Evolutionary conservation across 805 yeast genomes (phyloP).

Genomic region (Saturnispora sanitii): DNA sequence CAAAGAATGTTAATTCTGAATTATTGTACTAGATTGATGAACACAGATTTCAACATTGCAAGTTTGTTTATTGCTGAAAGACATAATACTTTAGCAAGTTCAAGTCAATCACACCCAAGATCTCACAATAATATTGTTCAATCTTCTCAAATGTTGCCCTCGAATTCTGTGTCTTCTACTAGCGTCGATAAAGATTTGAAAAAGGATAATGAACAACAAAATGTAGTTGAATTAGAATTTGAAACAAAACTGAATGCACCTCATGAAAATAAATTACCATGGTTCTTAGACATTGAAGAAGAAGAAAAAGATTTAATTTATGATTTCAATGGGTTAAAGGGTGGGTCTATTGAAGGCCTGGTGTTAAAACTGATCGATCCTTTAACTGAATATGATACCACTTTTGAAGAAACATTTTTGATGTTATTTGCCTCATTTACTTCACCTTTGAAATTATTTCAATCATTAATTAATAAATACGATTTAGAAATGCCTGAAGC

Average conservation of each 20-base stretch:
- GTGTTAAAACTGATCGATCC: conserved; percentile 77
- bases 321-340: conserved; percentile 69
- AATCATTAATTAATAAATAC: conserved; percentile 53
- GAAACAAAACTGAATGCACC: too few relatives aligned
- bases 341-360: conserved; percentile 73
- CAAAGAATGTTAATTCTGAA: conserved; percentile 62
- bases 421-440: conserved; percentile 70
- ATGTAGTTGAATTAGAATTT: too few relatives aligned
- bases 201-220: conserved; percentile 9
- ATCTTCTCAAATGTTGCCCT: too few relatives aligned
- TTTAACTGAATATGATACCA: conserved; percentile 43
- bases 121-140: too few relatives aligned
- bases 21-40: conserved; percentile 71
- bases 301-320: conserved; percentile 38
- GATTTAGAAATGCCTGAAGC: conserved; percentile 79
- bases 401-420: conserved; percentile 59
- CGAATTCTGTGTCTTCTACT: conserved; percentile 16
- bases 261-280: conserved; percentile 33
- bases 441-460: conserved; percentile 53
- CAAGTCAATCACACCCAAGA: conserved; percentile 19
- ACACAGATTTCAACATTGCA: conserved; percentile 56
- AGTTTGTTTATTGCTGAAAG: conserved; percentile 39
- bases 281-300: conserved; percentile 65
- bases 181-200: conserved; percentile 16
- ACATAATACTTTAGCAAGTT: conserved; percentile 27